A percentile compares a stretch with the other conserved stretches of the same genome.
Conservation (phyloP, 2,329 filamentous ascomycete species). For the Clathrospora elynae region DNA sequence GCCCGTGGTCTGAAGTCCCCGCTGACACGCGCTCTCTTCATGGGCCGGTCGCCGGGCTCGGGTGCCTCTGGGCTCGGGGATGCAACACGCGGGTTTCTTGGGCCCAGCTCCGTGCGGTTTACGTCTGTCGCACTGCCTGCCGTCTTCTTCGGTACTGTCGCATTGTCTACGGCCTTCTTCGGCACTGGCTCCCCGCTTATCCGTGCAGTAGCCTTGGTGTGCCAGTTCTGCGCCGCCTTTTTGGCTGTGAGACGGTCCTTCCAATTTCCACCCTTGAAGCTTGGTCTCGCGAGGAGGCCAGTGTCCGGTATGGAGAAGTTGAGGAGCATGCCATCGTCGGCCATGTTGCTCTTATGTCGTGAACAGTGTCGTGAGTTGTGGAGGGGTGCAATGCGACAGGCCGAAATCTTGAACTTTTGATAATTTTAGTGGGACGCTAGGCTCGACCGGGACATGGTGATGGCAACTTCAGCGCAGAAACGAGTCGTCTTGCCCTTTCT, state of each 20-base stretch:
- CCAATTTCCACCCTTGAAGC: constrained; percentile 91
- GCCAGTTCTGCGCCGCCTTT: constrained; percentile 64
- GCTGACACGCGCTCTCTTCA: constrained; percentile 45
- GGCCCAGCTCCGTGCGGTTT: constrained; percentile 40
- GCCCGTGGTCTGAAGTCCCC: constrained; percentile 47
- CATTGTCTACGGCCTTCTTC: constrained; percentile 27
- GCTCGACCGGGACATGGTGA: constrained; percentile 10
- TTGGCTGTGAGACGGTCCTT: constrained; percentile 83
- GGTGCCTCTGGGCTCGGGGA: constrained; percentile 26
- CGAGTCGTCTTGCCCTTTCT: constrained; percentile 30
- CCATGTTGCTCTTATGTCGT: constrained; percentile 63
- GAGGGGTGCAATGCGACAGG: constrained; percentile 9
- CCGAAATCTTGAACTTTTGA: constrained; percentile 17
- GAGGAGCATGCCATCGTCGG: constrained; percentile 91
- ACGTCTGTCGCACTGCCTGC: constrained; percentile 33
- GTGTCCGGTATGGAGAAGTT: constrained; percentile 82
- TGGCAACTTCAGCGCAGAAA: constrained; percentile 32
- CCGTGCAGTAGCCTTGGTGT: constrained; percentile 50
- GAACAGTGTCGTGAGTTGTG: constrained; percentile 5
- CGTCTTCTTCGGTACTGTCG: constrained; percentile 26
- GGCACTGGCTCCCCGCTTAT: constrained; percentile 36
- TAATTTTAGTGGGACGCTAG: constrained; percentile 30
- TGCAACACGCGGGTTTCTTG: constrained; percentile 21
- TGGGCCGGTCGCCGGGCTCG: constrained; percentile 28
- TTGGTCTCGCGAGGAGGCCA: constrained; percentile 65